These are phyloP conservation scores for Echium plantagineum DNA, from an alignment of 257 asterid genomes.

Conservation along the genomic window DNA sequence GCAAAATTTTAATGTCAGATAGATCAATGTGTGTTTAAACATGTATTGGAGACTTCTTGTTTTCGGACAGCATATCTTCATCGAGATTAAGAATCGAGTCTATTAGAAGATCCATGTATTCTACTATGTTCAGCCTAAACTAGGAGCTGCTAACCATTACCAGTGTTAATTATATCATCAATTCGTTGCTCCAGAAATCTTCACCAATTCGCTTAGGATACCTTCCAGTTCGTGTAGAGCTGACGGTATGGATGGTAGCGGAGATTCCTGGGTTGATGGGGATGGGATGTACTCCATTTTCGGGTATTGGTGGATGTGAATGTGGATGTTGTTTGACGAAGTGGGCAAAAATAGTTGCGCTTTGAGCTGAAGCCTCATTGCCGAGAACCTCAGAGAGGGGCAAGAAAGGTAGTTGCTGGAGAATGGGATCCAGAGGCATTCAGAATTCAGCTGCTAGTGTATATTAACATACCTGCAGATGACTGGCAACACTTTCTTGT, in stretches of 20 bases:
- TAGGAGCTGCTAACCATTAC: no score
- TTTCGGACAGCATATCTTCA: no score
- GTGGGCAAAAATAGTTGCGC: background rate
- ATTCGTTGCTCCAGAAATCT: conserved; percentile 25
- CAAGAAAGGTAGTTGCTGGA: conserved; percentile 4
- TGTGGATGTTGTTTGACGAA: conserved; percentile 3
- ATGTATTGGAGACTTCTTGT: no score
- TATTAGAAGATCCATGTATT: background rate
- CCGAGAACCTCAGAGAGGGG: background rate
- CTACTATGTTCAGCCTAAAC: background rate
- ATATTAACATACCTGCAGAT: background rate
- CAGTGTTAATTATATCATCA: conserved; percentile 15
- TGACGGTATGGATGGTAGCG: conserved; percentile 17
- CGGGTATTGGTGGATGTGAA: background rate
- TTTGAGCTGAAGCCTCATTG: conserved; percentile 9
- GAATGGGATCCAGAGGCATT: background rate
- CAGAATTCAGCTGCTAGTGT: background rate
- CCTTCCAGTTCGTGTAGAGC: conserved; percentile 12
- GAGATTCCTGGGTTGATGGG: conserved; percentile 4
- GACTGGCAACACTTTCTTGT: background rate
- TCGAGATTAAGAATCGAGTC: no score
- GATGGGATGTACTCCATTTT: background rate
- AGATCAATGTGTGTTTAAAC: no score
- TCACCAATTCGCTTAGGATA: conserved; percentile 6
- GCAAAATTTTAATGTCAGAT: no score